phyloP scores from a whole-genome alignment of 2,329 filamentous ascomycete species.

The Talaromyces sp. region DNA sequence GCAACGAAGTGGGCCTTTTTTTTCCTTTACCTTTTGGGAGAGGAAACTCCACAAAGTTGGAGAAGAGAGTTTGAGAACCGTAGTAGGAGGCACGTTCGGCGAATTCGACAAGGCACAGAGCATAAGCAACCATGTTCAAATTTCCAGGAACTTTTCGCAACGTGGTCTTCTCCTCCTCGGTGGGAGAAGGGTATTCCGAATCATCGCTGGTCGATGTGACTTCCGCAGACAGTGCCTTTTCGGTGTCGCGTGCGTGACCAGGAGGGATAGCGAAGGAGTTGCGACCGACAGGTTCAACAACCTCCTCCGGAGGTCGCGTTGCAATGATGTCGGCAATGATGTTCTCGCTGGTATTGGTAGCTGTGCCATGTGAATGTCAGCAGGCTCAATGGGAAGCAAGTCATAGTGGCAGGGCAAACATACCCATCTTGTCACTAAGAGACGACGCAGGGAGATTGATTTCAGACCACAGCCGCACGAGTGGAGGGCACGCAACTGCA shows the following conservation, averaged over 20 bases:
- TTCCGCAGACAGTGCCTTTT: neutral
- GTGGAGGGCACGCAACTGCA: neutral
- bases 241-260: neutral
- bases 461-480: neutral
- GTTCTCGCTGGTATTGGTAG: slow-evolving; percentile 5
- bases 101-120: slow-evolving; percentile 54
- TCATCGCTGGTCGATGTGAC: slow-evolving; percentile 6
- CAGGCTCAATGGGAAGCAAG: neutral
- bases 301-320: slow-evolving; percentile 5
- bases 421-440: slow-evolving; percentile 8
- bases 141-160: slow-evolving; percentile 51
- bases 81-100: slow-evolving; percentile 58
- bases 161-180: slow-evolving; percentile 41
- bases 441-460: neutral
- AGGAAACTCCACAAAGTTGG: slow-evolving; percentile 59
- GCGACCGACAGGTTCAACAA: slow-evolving; percentile 8
- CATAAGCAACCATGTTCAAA: slow-evolving; percentile 51
- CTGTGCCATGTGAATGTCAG: neutral
- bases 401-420: neutral
- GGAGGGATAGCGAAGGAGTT: slow-evolving; percentile 6
- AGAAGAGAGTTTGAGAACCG: slow-evolving; percentile 50
- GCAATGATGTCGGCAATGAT: slow-evolving; percentile 9
- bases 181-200: slow-evolving; percentile 34
- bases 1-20: neutral
- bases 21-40: slow-evolving; percentile 41